A percentile compares a stretch with the other conserved stretches of the same genome.
These are phyloP conservation scores for Ustilago esculenta DNA, from an alignment of 1,284 basidiomycete genomes.

Conservation along the genomic window DNA sequence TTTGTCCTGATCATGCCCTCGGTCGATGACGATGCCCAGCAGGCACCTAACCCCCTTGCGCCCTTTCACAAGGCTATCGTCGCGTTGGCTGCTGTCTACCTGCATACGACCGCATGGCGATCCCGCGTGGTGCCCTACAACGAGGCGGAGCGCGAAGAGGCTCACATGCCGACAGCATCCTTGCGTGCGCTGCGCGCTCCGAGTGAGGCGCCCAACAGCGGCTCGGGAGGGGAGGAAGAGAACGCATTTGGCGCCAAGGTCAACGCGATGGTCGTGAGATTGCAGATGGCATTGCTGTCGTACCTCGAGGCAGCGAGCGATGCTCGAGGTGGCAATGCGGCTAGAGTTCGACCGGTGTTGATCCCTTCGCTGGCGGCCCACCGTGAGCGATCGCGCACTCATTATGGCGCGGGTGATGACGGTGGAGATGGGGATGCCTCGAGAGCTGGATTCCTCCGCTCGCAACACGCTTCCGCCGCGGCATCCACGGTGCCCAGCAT, in stretches of 20 bases:
- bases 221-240: constrained; percentile 31
- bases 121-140: constrained; percentile 75
- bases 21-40: constrained; percentile 80
- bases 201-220: constrained; percentile 23
- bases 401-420: constrained; percentile 19
- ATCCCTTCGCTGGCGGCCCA: constrained; percentile 46
- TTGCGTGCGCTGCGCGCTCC: constrained; percentile 38
- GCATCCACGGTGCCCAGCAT: constrained; percentile 74
- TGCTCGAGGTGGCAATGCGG: constrained; percentile 24
- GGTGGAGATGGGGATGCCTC: constrained; percentile 25
- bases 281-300: constrained; percentile 51
- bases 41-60: constrained; percentile 68
- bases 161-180: constrained; percentile 60
- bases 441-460: constrained; percentile 34
- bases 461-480: constrained; percentile 31
- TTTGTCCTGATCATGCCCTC: constrained; percentile 75
- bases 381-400: constrained; percentile 38
- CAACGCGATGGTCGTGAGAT: constrained; percentile 33
- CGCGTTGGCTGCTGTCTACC: constrained; percentile 77
- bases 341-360: constrained; percentile 41
- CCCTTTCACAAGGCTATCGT: constrained; percentile 80
- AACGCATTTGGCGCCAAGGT: constrained; percentile 52
- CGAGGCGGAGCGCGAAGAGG: constrained; percentile 75
- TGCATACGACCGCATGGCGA: constrained; percentile 75
- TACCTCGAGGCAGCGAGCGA: constrained; percentile 61